phyloP scores from a whole-genome alignment of 2,329 filamentous ascomycete species.

The Ophiostoma perfectum region DNA sequence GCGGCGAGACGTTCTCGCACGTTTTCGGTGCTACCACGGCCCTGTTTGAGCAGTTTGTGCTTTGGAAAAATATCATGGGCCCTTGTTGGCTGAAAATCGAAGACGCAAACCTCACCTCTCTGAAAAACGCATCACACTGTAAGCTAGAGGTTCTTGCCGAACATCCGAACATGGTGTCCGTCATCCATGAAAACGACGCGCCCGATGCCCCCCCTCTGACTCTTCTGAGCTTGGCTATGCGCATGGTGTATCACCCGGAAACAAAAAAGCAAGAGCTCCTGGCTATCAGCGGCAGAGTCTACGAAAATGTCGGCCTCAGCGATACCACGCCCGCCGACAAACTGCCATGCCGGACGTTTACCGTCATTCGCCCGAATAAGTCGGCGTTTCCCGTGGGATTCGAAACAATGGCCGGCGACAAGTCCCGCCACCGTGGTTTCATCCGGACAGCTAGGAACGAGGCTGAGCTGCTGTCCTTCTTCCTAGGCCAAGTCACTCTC shows the following conservation, averaged over 20 bases:
- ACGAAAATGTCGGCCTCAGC: constrained; percentile 79
- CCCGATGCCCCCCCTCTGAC: constrained; percentile 81
- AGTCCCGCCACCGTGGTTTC: constrained; percentile 59
- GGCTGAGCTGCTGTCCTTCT: constrained; percentile 76
- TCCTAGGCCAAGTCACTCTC: constrained; percentile 80
- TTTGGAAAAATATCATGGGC: constrained; percentile 99
- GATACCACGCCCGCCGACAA: constrained; percentile 87
- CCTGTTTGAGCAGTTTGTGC: constrained; percentile 94
- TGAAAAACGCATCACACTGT: constrained; percentile 94
- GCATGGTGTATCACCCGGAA: constrained; percentile 81
- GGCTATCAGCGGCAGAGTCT: constrained; percentile 83
- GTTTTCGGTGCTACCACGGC: constrained; percentile 91
- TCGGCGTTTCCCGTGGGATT: constrained; percentile 79
- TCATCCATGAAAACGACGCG: constrained; percentile 70
- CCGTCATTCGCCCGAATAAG: constrained; percentile 75
- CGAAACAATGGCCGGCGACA: constrained; percentile 65
- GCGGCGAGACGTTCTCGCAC: constrained; percentile 86
- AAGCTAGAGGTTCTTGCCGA: constrained; percentile 83
- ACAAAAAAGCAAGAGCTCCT: constrained; percentile 97
- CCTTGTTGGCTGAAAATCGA: constrained; percentile 95
- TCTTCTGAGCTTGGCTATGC: constrained; percentile 88
- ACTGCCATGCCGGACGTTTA: constrained; percentile 84
- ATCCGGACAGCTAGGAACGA: constrained; percentile 81
- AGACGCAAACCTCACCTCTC: constrained; percentile 71
- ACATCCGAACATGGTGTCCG: constrained; percentile 69